Conservation (phyloP, 345 rosid species). For the Salix brachista region DNA sequence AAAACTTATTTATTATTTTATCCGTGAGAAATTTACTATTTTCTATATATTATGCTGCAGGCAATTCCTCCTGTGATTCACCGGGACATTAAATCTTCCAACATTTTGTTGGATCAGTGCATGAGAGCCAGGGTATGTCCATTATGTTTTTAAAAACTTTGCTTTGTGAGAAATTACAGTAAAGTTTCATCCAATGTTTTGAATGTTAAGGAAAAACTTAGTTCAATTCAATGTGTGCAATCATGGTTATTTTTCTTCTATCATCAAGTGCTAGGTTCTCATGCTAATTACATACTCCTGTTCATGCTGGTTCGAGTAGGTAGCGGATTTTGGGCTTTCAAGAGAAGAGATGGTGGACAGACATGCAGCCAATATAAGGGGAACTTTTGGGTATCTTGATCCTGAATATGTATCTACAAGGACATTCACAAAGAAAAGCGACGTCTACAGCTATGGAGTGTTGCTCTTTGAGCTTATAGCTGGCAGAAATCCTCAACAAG, state of each 20-base stretch:
- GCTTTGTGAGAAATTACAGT: background rate
- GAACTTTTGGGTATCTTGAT: constrained; percentile 97
- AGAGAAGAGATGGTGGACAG: constrained; percentile 88
- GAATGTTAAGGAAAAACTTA: background rate
- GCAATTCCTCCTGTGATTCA: constrained; percentile 98
- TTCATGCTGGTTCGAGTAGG: constrained; percentile 40
- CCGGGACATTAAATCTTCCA: constrained; percentile 91
- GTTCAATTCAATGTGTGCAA: too few species aligned
- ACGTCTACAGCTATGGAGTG: constrained; percentile 94
- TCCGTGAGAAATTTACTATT: background rate
- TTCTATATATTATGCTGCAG: constrained; percentile 33
- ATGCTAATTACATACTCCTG: background rate
- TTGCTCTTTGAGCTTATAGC: constrained; percentile 93
- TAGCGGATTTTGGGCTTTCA: constrained; percentile 97
- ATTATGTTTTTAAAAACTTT: background rate
- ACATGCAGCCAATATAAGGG: constrained; percentile 72
- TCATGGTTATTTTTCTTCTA: background rate
- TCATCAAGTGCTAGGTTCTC: background rate
- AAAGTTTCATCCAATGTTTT: background rate
- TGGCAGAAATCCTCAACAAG: constrained; percentile 91
- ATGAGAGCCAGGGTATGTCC: constrained; percentile 86
- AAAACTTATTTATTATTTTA: background rate
- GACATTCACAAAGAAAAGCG: constrained; percentile 88
- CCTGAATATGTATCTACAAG: constrained; percentile 89
- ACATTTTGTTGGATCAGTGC: constrained; percentile 88